A percentile compares a stretch with the other conserved stretches of the same genome.
Conservation (phyloP, 306 rosid species). For the Herpetospermum pedunculosum region DNA sequence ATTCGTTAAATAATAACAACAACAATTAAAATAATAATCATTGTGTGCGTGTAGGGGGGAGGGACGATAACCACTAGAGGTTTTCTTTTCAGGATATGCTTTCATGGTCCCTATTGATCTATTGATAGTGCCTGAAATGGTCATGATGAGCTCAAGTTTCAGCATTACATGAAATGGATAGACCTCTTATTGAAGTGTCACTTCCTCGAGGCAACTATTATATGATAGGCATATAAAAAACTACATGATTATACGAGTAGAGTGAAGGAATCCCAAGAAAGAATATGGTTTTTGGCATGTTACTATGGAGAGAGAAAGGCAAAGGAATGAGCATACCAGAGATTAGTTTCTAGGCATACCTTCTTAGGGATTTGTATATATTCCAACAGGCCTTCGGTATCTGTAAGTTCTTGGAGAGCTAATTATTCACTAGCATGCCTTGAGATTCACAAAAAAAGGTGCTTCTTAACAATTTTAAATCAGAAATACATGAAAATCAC, state of each 20-base stretch:
- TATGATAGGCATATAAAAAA: constrained; percentile 24
- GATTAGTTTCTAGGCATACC: constrained; percentile 39
- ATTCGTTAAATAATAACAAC: neutral
- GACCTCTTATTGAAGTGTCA: constrained; percentile 16
- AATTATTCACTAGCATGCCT: constrained; percentile 34
- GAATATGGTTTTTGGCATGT: constrained; percentile 74
- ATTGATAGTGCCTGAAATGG: constrained; percentile 18
- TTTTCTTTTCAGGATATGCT: constrained; percentile 21
- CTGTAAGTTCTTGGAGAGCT: constrained; percentile 18
- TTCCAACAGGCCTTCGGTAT: constrained; percentile 22
- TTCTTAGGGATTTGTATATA: constrained; percentile 70
- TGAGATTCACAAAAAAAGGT: constrained; percentile 38
- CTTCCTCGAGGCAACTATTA: constrained; percentile 16
- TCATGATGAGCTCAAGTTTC: constrained; percentile 29
- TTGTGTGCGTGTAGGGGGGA: neutral
- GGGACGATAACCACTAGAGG: constrained; percentile 40
- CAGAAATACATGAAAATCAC: constrained; percentile 52
- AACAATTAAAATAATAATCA: neutral
- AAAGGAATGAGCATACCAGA: constrained; percentile 25
- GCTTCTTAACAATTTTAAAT: constrained; percentile 21
- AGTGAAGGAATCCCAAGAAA: constrained; percentile 77
- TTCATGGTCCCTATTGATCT: constrained; percentile 1
- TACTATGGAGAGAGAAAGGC: constrained; percentile 56
- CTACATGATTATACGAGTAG: constrained; percentile 23
- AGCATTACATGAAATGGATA: constrained; percentile 16